A percentile compares a stretch with the other conserved stretches of the same genome.
These are phyloP conservation scores for Yarrowia sp. DNA, from an alignment of 805 yeast species.

Conservation along the genomic window DNA sequence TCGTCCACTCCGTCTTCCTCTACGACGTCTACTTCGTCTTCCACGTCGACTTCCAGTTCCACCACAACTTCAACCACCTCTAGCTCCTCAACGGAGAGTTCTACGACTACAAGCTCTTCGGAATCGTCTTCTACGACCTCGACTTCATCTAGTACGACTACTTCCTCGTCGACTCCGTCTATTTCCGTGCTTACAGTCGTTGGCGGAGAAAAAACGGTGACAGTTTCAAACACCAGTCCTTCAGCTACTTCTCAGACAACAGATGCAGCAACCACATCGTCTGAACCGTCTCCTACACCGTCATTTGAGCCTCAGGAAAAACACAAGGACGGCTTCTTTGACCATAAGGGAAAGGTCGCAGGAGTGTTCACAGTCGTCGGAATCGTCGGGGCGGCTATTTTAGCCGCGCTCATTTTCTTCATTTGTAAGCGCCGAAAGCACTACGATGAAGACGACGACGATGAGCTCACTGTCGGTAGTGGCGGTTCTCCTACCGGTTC, in stretches of 20 bases:
- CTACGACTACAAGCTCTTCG: conserved; percentile 30
- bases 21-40: background rate
- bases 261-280: background rate
- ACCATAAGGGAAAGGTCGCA: conserved; percentile 72
- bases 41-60: conserved; percentile 27
- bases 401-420: conserved; percentile 45
- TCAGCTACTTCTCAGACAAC: conserved; percentile 19
- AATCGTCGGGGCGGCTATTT: conserved; percentile 49
- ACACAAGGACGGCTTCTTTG: conserved; percentile 48
- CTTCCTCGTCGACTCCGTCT: conserved; percentile 29
- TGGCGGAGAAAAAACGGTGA: conserved; percentile 32
- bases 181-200: conserved; percentile 36
- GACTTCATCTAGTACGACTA: conserved; percentile 27
- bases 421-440: conserved; percentile 35
- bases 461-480: conserved; percentile 19
- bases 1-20: background rate
- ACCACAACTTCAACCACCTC: conserved; percentile 8
- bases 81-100: conserved; percentile 30
- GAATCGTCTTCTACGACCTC: conserved; percentile 33
- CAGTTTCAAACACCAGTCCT: conserved; percentile 30
- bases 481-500: conserved; percentile 19
- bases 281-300: background rate
- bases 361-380: conserved; percentile 85
- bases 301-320: conserved; percentile 1
- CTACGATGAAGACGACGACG: conserved; percentile 24